Conservation (phyloP, 768 basidiomycete species). For the Melanogaster broomeanus region DNA sequence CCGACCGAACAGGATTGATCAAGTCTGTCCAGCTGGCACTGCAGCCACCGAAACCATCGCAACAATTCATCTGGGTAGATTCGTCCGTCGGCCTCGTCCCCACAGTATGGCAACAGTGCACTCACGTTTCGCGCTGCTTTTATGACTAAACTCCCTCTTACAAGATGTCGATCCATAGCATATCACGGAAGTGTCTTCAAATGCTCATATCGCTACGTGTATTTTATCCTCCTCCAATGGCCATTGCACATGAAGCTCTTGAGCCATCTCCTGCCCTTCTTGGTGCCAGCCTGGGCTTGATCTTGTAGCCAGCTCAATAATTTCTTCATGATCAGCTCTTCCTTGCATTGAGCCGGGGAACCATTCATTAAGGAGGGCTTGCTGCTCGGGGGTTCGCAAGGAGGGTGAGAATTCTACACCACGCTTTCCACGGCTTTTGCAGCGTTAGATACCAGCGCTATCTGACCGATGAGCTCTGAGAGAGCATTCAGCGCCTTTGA, state of each 20-base stretch:
- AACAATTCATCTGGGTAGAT: background rate
- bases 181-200: background rate
- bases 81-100: too few relatives aligned
- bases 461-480: background rate
- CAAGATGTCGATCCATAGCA: background rate
- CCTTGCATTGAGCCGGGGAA: background rate
- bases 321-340: background rate
- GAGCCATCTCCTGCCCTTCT: background rate
- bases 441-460: background rate
- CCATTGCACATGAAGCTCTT: background rate
- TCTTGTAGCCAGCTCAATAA: background rate
- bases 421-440: background rate
- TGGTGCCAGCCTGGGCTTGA: background rate
- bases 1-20: background rate
- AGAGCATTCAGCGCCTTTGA: background rate
- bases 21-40: conserved; percentile 6
- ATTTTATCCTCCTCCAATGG: background rate
- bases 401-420: background rate
- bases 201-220: background rate
- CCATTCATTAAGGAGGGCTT: background rate
- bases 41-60: conserved; percentile 4
- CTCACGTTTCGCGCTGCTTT: too few relatives aligned
- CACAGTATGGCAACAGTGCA: too few relatives aligned
- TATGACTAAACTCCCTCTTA: background rate
- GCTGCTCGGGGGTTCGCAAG: background rate